A percentile compares a stretch with the other conserved stretches of the same genome.
Evolutionary conservation across 129 eudicot genomes (phyloP).

Genomic region (Artemisia tridentata): DNA sequence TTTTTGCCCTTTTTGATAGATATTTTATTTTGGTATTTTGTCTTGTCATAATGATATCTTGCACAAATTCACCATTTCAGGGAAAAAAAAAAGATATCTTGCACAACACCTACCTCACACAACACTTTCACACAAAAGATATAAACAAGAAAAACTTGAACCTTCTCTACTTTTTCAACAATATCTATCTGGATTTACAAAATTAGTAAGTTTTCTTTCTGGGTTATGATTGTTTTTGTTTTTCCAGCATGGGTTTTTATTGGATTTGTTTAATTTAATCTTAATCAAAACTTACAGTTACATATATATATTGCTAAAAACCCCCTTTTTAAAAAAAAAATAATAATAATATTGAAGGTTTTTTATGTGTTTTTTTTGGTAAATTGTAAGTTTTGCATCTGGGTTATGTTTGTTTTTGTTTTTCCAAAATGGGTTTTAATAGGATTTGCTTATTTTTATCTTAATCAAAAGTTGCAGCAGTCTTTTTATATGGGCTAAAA

Average conservation of each 20-base stretch:
- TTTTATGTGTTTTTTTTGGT: too few relatives aligned
- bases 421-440: slow-evolving; percentile 27
- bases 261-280: slow-evolving; percentile 4
- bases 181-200: slow-evolving; percentile 14
- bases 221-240: slow-evolving; percentile 24
- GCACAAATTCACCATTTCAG: too few relatives aligned
- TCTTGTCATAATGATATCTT: slow-evolving; percentile 15
- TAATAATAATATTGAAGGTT: too few relatives aligned
- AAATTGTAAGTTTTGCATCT: neutral
- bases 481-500: neutral
- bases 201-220: slow-evolving; percentile 29
- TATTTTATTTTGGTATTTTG: slow-evolving; percentile 26
- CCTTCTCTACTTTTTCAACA: slow-evolving; percentile 18
- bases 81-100: too few relatives aligned
- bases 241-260: slow-evolving; percentile 25
- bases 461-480: neutral
- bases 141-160: slow-evolving; percentile 24
- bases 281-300: slow-evolving; percentile 1
- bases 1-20: slow-evolving; percentile 27
- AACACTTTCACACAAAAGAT: slow-evolving; percentile 5
- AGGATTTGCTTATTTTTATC: slow-evolving; percentile 1
- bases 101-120: slow-evolving; percentile 41
- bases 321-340: too few relatives aligned
- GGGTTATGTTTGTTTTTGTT: slow-evolving; percentile 29
- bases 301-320: too few relatives aligned